Base-by-base conservation (phyloP, 352 stramenopile genomes). In the Phytophthora colocasiae region DNA sequence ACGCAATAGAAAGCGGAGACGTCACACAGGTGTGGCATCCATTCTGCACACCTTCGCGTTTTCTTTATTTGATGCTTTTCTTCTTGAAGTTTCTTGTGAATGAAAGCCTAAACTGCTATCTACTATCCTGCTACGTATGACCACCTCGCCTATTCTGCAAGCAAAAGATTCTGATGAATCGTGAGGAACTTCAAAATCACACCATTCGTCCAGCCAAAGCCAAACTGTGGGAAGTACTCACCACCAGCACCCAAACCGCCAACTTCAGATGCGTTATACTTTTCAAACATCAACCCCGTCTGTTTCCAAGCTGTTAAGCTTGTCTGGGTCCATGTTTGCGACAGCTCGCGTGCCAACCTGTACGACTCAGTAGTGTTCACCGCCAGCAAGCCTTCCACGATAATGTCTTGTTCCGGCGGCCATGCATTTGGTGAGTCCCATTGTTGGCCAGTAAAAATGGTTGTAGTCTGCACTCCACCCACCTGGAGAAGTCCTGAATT, bases 151-250 rank as follows among this genome's bases (percentile, higher is more conserved):
- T 71, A 68, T 32, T 67, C 64, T 59, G 58, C 45, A 14, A 58
- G 43, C 53, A 94, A 73, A 62, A 94, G 74, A 63, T 87, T 73
- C 64, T 92, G 85, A 76, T 92, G 78, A 49, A 80, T 83, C 63
- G 83, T 91, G 31, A 97, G 73, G 53, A 96, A 86, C 72, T 94
- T 92, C 54, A 96, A 80, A 49, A 93, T 90, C 62, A 96, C 87
- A 53, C 89, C 90, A 62, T 94, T 93, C 19, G 81, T 89, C 88
- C 88, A 96, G 55, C 86, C 88, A 62, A 97, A 97, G 62, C 90
- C 90, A 56, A 92, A 90, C 66, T 97, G 90, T 6, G 87, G 83
- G 22, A 92, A 89, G 66, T 97, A 97, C 71, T 97, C 90, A 48
- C 90, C 90, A 10, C 90, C 90, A 61, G 81, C 75, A 32, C 89